Conservation (phyloP, 345 rosid genomes). For the Euphorbia pulcherrima region DNA sequence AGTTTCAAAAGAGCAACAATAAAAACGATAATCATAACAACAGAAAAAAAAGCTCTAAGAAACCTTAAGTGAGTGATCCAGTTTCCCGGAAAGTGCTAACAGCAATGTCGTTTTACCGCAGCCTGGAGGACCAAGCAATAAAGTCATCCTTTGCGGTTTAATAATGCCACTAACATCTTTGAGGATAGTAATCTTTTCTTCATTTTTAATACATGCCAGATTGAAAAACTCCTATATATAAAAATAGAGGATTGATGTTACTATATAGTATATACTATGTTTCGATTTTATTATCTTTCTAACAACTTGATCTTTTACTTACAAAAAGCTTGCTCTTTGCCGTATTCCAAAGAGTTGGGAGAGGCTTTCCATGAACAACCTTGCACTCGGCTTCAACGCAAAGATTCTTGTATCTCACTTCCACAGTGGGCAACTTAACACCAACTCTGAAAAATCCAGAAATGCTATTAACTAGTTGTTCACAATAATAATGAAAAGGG, state of each 20-base stretch:
- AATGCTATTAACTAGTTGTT: not conserved
- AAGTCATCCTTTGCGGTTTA: slow-evolving; percentile 67
- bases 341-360: slow-evolving; percentile 76
- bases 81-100: slow-evolving; percentile 65
- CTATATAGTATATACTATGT: too few species aligned
- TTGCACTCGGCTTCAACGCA: slow-evolving; percentile 61
- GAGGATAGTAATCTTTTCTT: slow-evolving; percentile 53
- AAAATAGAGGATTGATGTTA: slow-evolving; percentile 3
- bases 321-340: slow-evolving; percentile 39
- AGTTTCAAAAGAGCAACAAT: not conserved
- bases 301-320: slow-evolving; percentile 36
- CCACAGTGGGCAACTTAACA: slow-evolving; percentile 56
- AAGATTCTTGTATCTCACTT: slow-evolving; percentile 55
- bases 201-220: slow-evolving; percentile 34
- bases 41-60: not conserved
- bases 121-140: slow-evolving; percentile 81
- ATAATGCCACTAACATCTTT: slow-evolving; percentile 50
- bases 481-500: too few species aligned
- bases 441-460: slow-evolving; percentile 40
- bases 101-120: slow-evolving; percentile 68
- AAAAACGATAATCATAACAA: not conserved
- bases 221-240: slow-evolving; percentile 39
- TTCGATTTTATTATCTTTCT: too few species aligned
- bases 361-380: slow-evolving; percentile 64
- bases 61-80: slow-evolving; percentile 50